Conservation (phyloP, 176 grass and related monocot species). For the Ananas comosus region DNA sequence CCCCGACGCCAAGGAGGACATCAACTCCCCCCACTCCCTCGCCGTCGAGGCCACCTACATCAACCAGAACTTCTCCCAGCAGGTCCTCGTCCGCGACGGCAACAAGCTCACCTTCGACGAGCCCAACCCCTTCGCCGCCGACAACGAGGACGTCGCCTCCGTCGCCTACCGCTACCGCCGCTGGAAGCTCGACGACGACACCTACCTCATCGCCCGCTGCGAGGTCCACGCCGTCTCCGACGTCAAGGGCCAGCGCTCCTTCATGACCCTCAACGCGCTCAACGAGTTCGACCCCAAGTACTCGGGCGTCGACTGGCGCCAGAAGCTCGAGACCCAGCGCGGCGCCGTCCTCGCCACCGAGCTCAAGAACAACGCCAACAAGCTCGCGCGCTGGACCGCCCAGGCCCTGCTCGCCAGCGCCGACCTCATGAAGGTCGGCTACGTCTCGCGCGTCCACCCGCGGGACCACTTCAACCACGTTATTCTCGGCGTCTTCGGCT, state of each 20-base stretch:
- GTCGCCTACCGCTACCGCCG: constrained; percentile 68
- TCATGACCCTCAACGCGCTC: constrained; percentile 55
- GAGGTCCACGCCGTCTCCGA: constrained; percentile 59
- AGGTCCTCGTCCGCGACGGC: constrained; percentile 44
- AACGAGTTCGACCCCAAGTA: constrained; percentile 86
- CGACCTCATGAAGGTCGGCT: constrained; percentile 81
- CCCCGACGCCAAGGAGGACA: constrained; percentile 71
- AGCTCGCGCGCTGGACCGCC: constrained; percentile 73
- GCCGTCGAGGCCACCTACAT: constrained; percentile 80
- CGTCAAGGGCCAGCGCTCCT: constrained; percentile 38
- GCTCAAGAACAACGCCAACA: constrained; percentile 90
- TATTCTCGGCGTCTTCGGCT: constrained; percentile 61
- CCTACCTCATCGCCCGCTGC: constrained; percentile 61
- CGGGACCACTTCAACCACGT: constrained; percentile 72
- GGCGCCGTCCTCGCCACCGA: constrained; percentile 80
- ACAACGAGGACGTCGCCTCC: constrained; percentile 52
- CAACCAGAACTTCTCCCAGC: constrained; percentile 88
- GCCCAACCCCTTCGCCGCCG: constrained; percentile 63
- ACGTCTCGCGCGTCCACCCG: constrained; percentile 58
- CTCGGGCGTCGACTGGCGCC: constrained; percentile 73
- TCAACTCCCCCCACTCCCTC: constrained; percentile 55
- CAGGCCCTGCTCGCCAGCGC: constrained; percentile 67
- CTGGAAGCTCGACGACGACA: constrained; percentile 71
- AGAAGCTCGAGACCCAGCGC: constrained; percentile 78
- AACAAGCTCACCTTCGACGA: constrained; percentile 81